Percentiles rank a stretch among this genome's conserved stretches.
These are phyloP conservation scores for Yamadazyma akitaensis DNA, from an alignment of 805 yeast species.

Conservation along the genomic window DNA sequence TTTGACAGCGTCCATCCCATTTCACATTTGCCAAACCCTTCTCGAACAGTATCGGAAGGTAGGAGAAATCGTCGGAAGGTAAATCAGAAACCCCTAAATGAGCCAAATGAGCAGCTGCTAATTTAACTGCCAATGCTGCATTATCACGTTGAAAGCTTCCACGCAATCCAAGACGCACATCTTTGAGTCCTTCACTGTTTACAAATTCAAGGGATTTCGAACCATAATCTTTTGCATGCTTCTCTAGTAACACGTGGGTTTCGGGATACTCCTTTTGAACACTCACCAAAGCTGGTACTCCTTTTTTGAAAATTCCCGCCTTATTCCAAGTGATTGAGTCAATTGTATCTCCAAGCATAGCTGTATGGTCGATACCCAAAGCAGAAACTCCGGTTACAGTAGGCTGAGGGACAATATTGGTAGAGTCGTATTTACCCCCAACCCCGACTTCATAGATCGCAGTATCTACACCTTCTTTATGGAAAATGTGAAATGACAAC, in stretches of 20 bases:
- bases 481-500: conserved; percentile 84
- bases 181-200: conserved; percentile 29
- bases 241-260: conserved; percentile 53
- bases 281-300: conserved; percentile 62
- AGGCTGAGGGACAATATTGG: conserved; percentile 79
- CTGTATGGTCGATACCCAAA: conserved; percentile 88
- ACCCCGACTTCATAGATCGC: conserved; percentile 98
- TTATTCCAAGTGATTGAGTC: conserved; percentile 95
- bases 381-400: conserved; percentile 82
- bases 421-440: conserved; percentile 97
- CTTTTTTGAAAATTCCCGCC: conserved; percentile 82
- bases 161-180: conserved; percentile 62
- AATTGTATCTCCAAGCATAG: conserved; percentile 81
- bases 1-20: conserved; percentile 98
- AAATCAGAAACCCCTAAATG: conserved; percentile 41
- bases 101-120: conserved; percentile 60
- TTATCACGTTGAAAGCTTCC: conserved; percentile 84
- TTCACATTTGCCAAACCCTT: conserved; percentile 62
- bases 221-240: conserved; percentile 66
- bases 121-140: conserved; percentile 81
- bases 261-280: conserved; percentile 51
- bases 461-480: conserved; percentile 85
- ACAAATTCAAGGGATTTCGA: conserved; percentile 49
- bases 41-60: conserved; percentile 48
- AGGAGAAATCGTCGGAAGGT: conserved; percentile 17